Percentiles rank a stretch among this genome's conserved stretches.
Conservation (phyloP, 2,329 filamentous ascomycete genomes). For the Pseudogymnoascus sp. region DNA sequence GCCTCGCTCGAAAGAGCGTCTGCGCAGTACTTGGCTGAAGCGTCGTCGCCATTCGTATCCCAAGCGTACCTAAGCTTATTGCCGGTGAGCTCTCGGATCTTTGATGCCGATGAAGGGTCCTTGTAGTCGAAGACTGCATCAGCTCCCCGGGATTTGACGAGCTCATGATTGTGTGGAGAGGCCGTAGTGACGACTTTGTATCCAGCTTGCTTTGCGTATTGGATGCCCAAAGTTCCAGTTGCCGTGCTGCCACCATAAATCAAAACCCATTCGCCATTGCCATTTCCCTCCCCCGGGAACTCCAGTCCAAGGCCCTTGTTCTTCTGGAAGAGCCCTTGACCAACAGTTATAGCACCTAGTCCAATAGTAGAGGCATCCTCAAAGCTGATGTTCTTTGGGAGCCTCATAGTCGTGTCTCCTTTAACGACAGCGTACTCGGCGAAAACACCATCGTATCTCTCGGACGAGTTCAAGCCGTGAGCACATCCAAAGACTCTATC, state of each 20-base stretch:
- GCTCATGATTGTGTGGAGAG: slow-evolving; percentile 40
- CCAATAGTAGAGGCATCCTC: slow-evolving; percentile 14
- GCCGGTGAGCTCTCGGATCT: slow-evolving; percentile 39
- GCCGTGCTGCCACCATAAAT: slow-evolving; percentile 45
- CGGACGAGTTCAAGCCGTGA: slow-evolving; percentile 12
- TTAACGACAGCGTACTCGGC: slow-evolving; percentile 16
- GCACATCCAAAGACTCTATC: slow-evolving; percentile 16
- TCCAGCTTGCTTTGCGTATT: slow-evolving; percentile 35
- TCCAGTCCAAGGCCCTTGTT: slow-evolving; percentile 12
- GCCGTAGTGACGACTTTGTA: slow-evolving; percentile 36
- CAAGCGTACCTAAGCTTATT: slow-evolving; percentile 37
- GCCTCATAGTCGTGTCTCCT: slow-evolving; percentile 14
- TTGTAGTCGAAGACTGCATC: slow-evolving; percentile 43
- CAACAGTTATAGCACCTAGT: slow-evolving; percentile 14
- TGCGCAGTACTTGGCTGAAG: slow-evolving; percentile 31
- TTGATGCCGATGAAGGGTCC: slow-evolving; percentile 33
- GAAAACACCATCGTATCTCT: slow-evolving; percentile 17
- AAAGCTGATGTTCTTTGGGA: slow-evolving; percentile 4
- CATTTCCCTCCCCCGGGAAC: slow-evolving; percentile 6
- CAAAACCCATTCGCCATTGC: slow-evolving; percentile 28
- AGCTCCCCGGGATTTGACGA: slow-evolving; percentile 39
- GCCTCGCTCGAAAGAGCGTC: slow-evolving; percentile 29
- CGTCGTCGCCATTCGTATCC: slow-evolving; percentile 36
- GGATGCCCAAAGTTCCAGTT: slow-evolving; percentile 41
- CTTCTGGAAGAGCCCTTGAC: slow-evolving; percentile 15